These are phyloP conservation scores for Ogataea dorogensis DNA, from an alignment of 805 yeast species.

Conservation along the genomic window DNA sequence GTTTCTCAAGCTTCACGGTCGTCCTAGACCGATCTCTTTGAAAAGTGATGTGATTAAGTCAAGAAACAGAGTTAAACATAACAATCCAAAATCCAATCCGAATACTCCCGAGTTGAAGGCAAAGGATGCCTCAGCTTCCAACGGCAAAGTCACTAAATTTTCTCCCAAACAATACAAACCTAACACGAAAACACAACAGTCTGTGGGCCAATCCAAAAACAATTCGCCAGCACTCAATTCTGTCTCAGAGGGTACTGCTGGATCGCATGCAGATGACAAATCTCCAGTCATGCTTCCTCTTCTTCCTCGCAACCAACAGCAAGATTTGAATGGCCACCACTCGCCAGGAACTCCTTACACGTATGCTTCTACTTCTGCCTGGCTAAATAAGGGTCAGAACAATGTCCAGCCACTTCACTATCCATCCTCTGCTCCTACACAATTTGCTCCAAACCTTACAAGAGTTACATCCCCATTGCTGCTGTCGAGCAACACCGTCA, in stretches of 20 bases:
- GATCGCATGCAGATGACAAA: constrained; percentile 10
- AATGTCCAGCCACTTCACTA: constrained; percentile 57
- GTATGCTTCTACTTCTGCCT: constrained; percentile 28
- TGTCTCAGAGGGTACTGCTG: constrained; percentile 9
- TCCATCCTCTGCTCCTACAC: constrained; percentile 69
- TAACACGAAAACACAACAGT: constrained; percentile 21
- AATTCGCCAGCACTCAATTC: constrained; percentile 22
- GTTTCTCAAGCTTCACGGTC: constrained; percentile 84
- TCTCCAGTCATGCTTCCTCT: constrained; percentile 43
- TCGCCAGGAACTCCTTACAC: constrained; percentile 31
- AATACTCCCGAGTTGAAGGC: constrained; percentile 58
- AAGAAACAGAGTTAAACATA: constrained; percentile 76
- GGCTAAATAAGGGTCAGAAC: constrained; percentile 29
- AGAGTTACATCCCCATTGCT: constrained; percentile 64
- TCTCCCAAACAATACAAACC: constrained; percentile 40
- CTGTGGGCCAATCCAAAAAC: constrained; percentile 13
- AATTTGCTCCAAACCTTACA: constrained; percentile 63
- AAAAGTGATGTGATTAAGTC: constrained; percentile 92
- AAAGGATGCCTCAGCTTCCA: constrained; percentile 36
- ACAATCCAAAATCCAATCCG: constrained; percentile 41
- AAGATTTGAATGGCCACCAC: constrained; percentile 16
- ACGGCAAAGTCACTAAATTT: constrained; percentile 31
- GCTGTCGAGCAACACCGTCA: constrained; percentile 46
- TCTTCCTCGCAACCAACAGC: constrained; percentile 39
- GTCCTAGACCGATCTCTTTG: constrained; percentile 86